These are phyloP conservation scores for Populus davidiana DNA, from an alignment of 345 rosid species.

Conservation along the genomic window DNA sequence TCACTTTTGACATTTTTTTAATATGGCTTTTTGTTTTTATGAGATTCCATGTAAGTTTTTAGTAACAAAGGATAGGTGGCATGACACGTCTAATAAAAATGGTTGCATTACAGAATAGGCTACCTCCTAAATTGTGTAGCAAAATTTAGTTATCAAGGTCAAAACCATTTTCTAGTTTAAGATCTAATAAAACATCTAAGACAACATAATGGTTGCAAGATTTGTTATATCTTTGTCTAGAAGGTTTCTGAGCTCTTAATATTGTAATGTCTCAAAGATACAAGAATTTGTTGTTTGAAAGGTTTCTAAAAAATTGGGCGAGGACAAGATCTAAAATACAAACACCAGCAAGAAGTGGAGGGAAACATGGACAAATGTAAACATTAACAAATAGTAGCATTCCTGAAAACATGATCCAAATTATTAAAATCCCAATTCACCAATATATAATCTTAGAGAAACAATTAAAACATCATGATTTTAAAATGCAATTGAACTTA, in stretches of 20 bases:
- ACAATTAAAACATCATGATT: background rate
- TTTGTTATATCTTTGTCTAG: constrained; percentile 42
- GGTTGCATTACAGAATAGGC: no score
- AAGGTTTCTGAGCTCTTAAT: constrained; percentile 32
- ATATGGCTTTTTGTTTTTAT: no score
- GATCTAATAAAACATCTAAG: constrained; percentile 20
- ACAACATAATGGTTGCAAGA: constrained; percentile 21
- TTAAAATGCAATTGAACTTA: background rate
- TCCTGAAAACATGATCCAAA: background rate
- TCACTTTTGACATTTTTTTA: no score
- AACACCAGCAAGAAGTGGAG: constrained; percentile 2
- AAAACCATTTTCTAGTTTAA: constrained; percentile 15
- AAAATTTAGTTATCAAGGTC: background rate
- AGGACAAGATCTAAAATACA: constrained; percentile 51
- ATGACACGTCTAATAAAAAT: no score
- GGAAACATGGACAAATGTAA: background rate
- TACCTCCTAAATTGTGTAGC: no score
- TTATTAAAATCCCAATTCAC: background rate
- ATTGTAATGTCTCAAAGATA: constrained; percentile 25
- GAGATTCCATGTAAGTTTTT: no score
- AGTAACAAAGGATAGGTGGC: no score
- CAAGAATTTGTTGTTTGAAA: constrained; percentile 23
- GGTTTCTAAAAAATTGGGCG: constrained; percentile 48
- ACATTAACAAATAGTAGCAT: background rate
- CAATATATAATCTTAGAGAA: background rate